Evolutionary conservation across 1,139 yeast species (phyloP), one percentile per base, ranked within the genome.

Genomic region (Arxiozyma heterogenica): DNA sequence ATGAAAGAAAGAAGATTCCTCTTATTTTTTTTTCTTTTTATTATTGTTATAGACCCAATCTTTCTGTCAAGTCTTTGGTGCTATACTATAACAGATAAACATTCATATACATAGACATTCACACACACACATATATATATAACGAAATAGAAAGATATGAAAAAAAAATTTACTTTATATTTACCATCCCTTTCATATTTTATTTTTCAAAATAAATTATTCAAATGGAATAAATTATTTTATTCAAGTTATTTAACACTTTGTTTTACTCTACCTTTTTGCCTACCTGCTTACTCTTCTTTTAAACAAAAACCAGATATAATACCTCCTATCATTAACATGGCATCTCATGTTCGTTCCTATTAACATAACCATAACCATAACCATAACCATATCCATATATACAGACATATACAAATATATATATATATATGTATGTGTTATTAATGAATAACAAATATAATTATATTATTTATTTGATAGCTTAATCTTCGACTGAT

Each of bases 211-310:
- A 27, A 17, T 7, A 46, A 38, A 17, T 30, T 38, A 34, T 18
- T 46, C 11, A 46, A 34, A 12, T 38, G 49, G 42, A 11, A n/a
- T 15, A 49, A 43, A 34, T 9, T 30, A 3, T 6, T 51, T 27
- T 45, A 45, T 41, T 15, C 45, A 41, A 27, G 49, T 12, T 67
- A 67, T 54, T 51, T 67, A 30, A 56, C 65, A 22, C 47, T 67
- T 42, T 64, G 67, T 34, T 54, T 67, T 42, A 60, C 66, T 25
- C 41, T 64, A 39, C 71, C 71, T 6, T 67, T 67, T 52, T 53
- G 58, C 7, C 47, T 65, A 23, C 67, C 71, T 9, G 67, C 66
- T 42, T 61, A 63, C 49, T 41, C 20, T 6, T 55, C 58, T 18
- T 51, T 47, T 18, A 15, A 38, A 27, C 22, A 41, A 17, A 34